Percentiles rank a stretch among this genome's conserved stretches.
Conservation (phyloP, 148 eudicot species). For the Cornus kousa region DNA sequence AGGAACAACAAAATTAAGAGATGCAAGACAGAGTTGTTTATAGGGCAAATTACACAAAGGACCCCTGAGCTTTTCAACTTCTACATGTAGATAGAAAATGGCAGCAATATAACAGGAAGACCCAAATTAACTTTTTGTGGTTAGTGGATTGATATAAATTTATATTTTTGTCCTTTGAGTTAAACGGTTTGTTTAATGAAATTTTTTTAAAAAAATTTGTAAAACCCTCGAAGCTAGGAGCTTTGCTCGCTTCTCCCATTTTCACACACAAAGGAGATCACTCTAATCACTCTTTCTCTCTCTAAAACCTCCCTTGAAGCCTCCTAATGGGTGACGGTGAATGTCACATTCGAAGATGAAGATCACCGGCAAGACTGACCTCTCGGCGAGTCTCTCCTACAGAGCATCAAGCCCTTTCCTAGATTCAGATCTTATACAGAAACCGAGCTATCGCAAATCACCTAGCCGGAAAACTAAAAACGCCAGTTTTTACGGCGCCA, state of each 20-base stretch:
- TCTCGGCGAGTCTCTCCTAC: slow-evolving; percentile 22
- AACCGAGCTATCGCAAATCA: slow-evolving; percentile 16
- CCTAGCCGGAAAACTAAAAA: slow-evolving; percentile 40
- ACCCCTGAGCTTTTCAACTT: no score
- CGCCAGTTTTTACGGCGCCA: slow-evolving; percentile 22
- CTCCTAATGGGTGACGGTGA: slow-evolving; percentile 30
- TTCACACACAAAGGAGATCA: neutral
- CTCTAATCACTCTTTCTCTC: no score
- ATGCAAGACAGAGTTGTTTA: no score
- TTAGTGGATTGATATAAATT: no score
- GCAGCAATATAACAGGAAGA: no score
- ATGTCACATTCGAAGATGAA: slow-evolving; percentile 33
- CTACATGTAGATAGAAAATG: no score
- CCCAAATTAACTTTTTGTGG: no score
- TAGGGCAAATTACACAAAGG: no score
- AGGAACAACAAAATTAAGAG: no score
- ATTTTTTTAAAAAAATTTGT: no score
- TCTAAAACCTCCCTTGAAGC: neutral
- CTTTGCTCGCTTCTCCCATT: neutral
- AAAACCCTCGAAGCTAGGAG: neutral
- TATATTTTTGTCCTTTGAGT: no score
- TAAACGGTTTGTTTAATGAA: no score
- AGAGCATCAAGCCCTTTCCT: slow-evolving; percentile 16
- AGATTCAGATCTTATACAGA: slow-evolving; percentile 43
- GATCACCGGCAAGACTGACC: slow-evolving; percentile 33